A percentile compares a stretch with the other conserved stretches of the same genome.
These are phyloP conservation scores for Venturia asperata DNA, from an alignment of 2,329 filamentous ascomycete species.

Conservation along the genomic window DNA sequence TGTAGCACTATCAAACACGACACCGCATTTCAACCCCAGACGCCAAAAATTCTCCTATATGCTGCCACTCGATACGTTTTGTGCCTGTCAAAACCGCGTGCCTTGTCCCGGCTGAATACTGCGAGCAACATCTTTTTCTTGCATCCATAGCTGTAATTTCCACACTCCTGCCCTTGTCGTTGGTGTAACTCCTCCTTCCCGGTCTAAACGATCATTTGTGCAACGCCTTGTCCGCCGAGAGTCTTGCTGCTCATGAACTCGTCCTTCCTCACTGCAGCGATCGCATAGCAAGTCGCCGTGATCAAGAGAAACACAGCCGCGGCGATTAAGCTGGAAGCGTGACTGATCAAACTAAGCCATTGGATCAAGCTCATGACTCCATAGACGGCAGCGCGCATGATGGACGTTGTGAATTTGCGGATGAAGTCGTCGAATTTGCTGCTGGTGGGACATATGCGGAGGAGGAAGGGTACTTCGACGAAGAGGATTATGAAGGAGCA, in stretches of 20 bases:
- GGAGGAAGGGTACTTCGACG: constrained; percentile 76
- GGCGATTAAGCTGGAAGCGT: constrained; percentile 69
- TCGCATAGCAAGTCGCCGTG: constrained; percentile 70
- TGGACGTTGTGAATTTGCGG: constrained; percentile 90
- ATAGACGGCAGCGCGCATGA: constrained; percentile 90
- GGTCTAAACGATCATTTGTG: constrained; percentile 87
- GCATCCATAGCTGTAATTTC: neutral
- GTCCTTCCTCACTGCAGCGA: constrained; percentile 75
- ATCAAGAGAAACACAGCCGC: constrained; percentile 74
- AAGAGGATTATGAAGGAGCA: constrained; percentile 45
- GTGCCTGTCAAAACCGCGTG: neutral
- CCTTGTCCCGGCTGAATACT: neutral
- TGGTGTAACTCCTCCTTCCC: neutral
- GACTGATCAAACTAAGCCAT: constrained; percentile 66
- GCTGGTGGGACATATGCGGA: constrained; percentile 96
- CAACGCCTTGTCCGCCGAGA: constrained; percentile 83
- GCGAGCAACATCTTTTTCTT: neutral
- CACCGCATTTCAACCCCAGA: neutral
- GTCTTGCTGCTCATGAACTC: constrained; percentile 92
- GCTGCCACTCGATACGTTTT: neutral
- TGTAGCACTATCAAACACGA: neutral
- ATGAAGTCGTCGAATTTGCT: constrained; percentile 81
- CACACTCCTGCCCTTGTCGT: neutral
- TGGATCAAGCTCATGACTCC: constrained; percentile 71
- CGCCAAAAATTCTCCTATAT: neutral